A percentile compares a stretch with the other conserved stretches of the same genome.
Conservation (phyloP, 225 moss, liverwort and hornwort genomes). For the Rhytidiadelphus loreus region DNA sequence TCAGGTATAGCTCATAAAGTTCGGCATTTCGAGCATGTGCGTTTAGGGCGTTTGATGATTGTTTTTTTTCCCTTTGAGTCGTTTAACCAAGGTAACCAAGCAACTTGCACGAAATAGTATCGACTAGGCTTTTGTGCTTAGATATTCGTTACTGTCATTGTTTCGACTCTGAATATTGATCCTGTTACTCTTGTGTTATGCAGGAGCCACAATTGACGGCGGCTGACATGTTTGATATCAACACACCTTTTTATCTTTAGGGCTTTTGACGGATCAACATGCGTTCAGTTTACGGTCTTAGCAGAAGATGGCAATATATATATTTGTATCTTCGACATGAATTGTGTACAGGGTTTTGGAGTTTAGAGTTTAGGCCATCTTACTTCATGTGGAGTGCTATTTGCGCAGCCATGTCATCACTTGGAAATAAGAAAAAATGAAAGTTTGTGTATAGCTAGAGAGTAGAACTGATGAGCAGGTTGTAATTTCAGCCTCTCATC, state of each 20-base stretch:
- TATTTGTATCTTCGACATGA: not conserved
- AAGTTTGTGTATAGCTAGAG: not conserved
- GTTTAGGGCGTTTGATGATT: not conserved
- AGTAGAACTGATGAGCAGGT: not conserved
- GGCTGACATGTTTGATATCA: slow-evolving; percentile 44
- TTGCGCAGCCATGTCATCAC: not conserved
- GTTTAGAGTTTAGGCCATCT: not conserved
- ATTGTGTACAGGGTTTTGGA: slow-evolving; percentile 6
- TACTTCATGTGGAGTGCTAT: not conserved
- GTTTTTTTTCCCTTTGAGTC: not conserved
- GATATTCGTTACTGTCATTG: not conserved
- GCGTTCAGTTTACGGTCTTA: not conserved
- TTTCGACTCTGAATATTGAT: not conserved
- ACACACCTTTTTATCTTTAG: slow-evolving; percentile 43
- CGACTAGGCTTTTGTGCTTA: not conserved
- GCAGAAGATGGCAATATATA: not conserved
- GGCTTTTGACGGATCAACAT: not conserved
- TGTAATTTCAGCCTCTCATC: not conserved
- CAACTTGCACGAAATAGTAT: not conserved
- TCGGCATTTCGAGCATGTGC: not conserved
- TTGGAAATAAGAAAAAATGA: not conserved
- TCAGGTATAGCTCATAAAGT: not conserved
- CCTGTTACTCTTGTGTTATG: not conserved
- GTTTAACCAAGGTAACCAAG: not conserved
- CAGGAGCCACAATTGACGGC: slow-evolving; percentile 67